Conservation (phyloP, 768 basidiomycete genomes). For the Rhodocollybia butyracea region DNA sequence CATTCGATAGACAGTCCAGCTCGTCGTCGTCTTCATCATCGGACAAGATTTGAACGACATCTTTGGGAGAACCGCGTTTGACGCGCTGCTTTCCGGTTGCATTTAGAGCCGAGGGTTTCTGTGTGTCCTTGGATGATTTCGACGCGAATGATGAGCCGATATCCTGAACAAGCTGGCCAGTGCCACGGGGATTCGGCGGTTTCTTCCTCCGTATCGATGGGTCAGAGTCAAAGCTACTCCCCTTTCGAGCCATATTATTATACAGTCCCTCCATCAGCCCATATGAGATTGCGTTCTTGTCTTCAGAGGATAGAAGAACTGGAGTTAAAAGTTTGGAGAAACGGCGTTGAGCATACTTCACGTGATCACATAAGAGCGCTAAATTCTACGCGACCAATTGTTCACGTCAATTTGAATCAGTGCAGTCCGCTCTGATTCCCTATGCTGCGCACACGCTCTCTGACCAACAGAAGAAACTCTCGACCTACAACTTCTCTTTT, state of each 20-base stretch:
- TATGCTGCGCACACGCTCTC: conserved; percentile 4
- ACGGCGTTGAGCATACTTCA: too few relatives aligned
- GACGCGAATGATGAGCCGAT: conserved; percentile 6
- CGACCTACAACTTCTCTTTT: background rate
- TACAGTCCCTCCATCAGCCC: background rate
- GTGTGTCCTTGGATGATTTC: background rate
- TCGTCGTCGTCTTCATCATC: conserved; percentile 1
- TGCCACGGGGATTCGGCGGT: background rate
- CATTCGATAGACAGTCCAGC: background rate
- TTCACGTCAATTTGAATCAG: too few relatives aligned
- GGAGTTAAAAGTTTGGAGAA: too few relatives aligned
- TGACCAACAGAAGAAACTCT: background rate
- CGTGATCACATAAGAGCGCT: too few relatives aligned
- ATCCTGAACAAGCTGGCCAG: conserved; percentile 3
- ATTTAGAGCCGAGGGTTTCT: background rate
- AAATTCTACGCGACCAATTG: too few relatives aligned
- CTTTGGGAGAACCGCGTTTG: background rate
- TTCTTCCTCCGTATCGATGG: background rate
- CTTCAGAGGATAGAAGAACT: too few relatives aligned
- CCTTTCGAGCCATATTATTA: background rate
- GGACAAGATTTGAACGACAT: background rate
- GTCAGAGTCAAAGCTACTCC: background rate
- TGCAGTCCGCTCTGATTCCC: too few relatives aligned
- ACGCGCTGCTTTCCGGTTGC: background rate
- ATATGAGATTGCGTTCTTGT: too few relatives aligned